Conservation (phyloP, 1,284 basidiomycete genomes). For the Cryptococcus depauperatus region DNA sequence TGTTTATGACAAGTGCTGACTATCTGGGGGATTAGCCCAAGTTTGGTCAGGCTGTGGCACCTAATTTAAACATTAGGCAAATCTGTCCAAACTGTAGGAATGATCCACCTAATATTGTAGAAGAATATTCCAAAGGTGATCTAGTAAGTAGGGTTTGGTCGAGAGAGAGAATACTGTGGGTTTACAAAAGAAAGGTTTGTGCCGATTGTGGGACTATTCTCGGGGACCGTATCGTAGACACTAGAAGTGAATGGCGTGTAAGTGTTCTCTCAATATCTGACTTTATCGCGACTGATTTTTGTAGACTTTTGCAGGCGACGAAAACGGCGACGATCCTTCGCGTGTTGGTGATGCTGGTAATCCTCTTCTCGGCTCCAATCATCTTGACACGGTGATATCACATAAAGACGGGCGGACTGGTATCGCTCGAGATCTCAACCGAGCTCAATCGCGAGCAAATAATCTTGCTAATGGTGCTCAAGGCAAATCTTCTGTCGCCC, state of each 20-base stretch:
- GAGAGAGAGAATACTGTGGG: neutral
- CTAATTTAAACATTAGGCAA: slow-evolving; percentile 73
- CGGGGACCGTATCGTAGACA: slow-evolving; percentile 94
- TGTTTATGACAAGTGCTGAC: neutral
- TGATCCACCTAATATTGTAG: slow-evolving; percentile 86
- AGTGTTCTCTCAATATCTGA: slow-evolving; percentile 44
- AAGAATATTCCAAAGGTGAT: slow-evolving; percentile 96
- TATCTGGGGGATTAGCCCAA: slow-evolving; percentile 22
- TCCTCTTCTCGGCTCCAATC: slow-evolving; percentile 57
- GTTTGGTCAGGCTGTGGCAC: slow-evolving; percentile 51
- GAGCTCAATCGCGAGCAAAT: slow-evolving; percentile 64
- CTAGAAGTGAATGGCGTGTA: slow-evolving; percentile 76
- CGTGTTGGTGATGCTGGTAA: slow-evolving; percentile 97
- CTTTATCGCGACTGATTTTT: slow-evolving; percentile 4
- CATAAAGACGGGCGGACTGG: slow-evolving; percentile 92
- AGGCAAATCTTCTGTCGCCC: slow-evolving; percentile 74
- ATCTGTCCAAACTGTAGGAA: slow-evolving; percentile 92
- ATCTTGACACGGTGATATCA: slow-evolving; percentile 80
- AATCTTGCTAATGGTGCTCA: slow-evolving; percentile 54
- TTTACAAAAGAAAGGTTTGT: slow-evolving; percentile 50
- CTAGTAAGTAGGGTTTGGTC: slow-evolving; percentile 58
- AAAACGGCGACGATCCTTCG: slow-evolving; percentile 91
- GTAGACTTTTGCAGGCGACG: slow-evolving; percentile 97
- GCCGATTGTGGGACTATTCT: slow-evolving; percentile 91
- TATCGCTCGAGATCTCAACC: slow-evolving; percentile 82